Evolutionary conservation across 371 early-diverging fungal species (phyloP), one percentile per base, ranked within the genome.

Genomic region (Mortierella sp.): DNA sequence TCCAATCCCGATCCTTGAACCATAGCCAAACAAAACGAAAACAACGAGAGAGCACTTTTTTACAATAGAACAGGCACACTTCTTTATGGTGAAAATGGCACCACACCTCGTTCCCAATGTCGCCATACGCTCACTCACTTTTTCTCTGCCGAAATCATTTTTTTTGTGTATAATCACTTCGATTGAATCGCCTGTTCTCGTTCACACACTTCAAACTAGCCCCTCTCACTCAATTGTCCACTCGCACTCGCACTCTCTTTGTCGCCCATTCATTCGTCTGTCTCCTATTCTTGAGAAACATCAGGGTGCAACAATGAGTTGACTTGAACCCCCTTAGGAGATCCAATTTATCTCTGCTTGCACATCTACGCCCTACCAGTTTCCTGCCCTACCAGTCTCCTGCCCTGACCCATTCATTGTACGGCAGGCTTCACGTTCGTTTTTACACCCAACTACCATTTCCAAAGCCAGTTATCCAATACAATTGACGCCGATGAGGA

Each of bases 71-170:
- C 64, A 19, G 64, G 22, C 24, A n/a, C n/a, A n/a, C n/a, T n/a
- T n/a, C n/a, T n/a, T n/a, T 22, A 7, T 41, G 24, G 39, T 24
- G 41, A 64, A 41, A 68, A 74, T 74, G 75, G 70, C 70, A 76
- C 55, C 76, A 76, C 70, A 52, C 40, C 52, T 31, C 47, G 39
- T 31, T 50, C 48, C n/a, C 9, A 50, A 76, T 70, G 76, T 70
- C 76, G 70, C 76, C 64, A 70, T 73, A 26, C 26, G 58, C 58
- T 58, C 58, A 31, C 29, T 31, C n/a, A 0, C 16, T 4, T 34
- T 19, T 5, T 1, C 58, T 19, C 58, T 16, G 58, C 34, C 34
- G 34, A 58, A 11, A 5, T 0, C 22, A 50, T 26, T 5, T 14
- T 48, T 48, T 48, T 8, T 45, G 16, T 13, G n/a, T n/a, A n/a